phyloP scores from a whole-genome alignment of 2,329 filamentous ascomycete species.

The Grosmannia penicillata region DNA sequence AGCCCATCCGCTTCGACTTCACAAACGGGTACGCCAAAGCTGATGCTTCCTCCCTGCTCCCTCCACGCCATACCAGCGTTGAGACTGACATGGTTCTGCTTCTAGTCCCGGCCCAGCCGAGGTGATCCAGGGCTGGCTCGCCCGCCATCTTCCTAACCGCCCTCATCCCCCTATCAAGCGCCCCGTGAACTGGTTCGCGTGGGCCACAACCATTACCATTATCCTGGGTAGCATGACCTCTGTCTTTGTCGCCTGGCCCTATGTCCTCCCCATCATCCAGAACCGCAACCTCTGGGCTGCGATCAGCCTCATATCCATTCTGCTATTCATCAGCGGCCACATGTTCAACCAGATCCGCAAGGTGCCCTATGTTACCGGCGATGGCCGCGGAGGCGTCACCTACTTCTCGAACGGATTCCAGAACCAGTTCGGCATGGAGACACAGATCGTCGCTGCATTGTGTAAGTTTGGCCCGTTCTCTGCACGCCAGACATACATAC shows the following conservation, averaged over 20 bases:
- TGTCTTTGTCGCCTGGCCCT: conserved; percentile 58
- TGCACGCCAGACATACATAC: too few species aligned
- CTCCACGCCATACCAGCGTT: too few species aligned
- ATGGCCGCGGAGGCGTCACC: conserved; percentile 71
- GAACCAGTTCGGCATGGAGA: conserved; percentile 87
- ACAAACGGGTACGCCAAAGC: conserved; percentile 48
- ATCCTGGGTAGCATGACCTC: conserved; percentile 55
- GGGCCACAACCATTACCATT: conserved; percentile 52
- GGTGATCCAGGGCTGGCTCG: conserved; percentile 63
- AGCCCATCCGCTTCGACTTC: conserved; percentile 76
- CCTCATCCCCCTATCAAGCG: conserved; percentile 66
- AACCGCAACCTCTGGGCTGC: conserved; percentile 92
- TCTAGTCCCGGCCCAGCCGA: conserved; percentile 62
- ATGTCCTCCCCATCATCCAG: conserved; percentile 66
- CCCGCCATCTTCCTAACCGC: conserved; percentile 61
- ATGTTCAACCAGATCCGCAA: conserved; percentile 99
- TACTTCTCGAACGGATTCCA: conserved; percentile 91
- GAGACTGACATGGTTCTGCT: neutral
- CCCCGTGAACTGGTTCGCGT: conserved; percentile 75
- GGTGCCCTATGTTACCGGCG: conserved; percentile 77
- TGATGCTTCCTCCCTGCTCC: too few species aligned
- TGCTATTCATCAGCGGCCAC: conserved; percentile 89
- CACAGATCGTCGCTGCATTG: conserved; percentile 83
- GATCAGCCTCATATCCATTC: conserved; percentile 71
- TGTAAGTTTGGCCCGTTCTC: too few species aligned